Conservation (phyloP, 2,329 filamentous ascomycete genomes). For the Zasmidium citrigriseum region DNA sequence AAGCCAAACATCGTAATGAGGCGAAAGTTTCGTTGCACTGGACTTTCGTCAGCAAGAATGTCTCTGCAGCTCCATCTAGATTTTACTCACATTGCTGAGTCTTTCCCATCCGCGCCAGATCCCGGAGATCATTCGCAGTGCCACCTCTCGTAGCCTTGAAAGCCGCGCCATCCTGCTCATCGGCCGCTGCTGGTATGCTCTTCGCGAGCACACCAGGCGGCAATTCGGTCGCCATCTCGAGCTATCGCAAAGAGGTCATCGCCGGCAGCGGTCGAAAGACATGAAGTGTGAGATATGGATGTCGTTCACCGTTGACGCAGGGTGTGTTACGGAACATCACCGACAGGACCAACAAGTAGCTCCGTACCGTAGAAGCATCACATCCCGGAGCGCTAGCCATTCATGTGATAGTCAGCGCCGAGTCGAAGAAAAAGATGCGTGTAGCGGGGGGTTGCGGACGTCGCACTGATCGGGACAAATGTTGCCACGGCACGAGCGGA, state of each 20-base stretch:
- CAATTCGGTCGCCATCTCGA: not conserved
- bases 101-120: constrained; percentile 13
- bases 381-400: not conserved
- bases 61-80: constrained; percentile 5
- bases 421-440: too few relatives aligned
- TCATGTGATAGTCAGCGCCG: not conserved
- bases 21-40: constrained; percentile 24
- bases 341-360: too few relatives aligned
- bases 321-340: not conserved
- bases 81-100: constrained; percentile 1
- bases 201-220: not conserved
- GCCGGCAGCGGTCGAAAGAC: not conserved
- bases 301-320: not conserved
- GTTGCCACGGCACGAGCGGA: not conserved
- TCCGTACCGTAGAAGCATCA: not conserved
- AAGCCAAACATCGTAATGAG: constrained; percentile 27
- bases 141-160: constrained; percentile 9
- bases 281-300: not conserved
- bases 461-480: not conserved
- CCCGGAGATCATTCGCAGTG: constrained; percentile 7
- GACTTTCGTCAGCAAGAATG: constrained; percentile 10
- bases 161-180: not conserved
- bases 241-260: not conserved
- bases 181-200: not conserved
- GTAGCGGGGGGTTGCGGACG: not conserved